Evolutionary conservation across 345 rosid species (phyloP), one percentile per base, ranked within the genome.

Genomic region (Eucalyptus polyanthemos): DNA sequence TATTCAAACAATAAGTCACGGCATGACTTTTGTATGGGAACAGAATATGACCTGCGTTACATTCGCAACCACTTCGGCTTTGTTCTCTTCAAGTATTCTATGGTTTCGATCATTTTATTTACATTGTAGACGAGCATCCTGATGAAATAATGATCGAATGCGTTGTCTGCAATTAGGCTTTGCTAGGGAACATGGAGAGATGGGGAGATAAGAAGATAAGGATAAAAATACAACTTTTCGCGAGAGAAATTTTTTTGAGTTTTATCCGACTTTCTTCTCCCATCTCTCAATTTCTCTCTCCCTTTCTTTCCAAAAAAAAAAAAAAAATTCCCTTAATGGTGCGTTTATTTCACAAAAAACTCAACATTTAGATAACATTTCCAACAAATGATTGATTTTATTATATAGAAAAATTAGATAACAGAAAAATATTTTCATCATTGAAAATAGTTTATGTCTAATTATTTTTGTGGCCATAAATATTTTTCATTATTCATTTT

Each of bases 261-360:
- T 65, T 65, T 65, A 65, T 65, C 72, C 72, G 1, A 65, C 72
- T 29, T 65, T n/a, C 72, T 65, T n/a, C 72, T 65, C 34, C 37
- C 19, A 14, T 27, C 67, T 60, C 67, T 60, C 2, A 60, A 60
- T 60, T 60, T 60, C 1, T 27, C 67, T 60, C 67, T 60, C 67
- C 67, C 31, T 6, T 5, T 25, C n/a, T 27, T 60, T 60, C 67
- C 67, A 44, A 8, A 58, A 22, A 50, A 50, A 16, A 6, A 50
- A 50, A 16, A 7, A 51, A 17, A 51, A 7, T 0, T 7, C 54
- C 4, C 0, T 51, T 51, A 51, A 17, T 0, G 54, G 9, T 6
- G 22, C 0, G 1, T 16, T 51, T 51, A 51, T 7, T 51, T 51
- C 56, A 51, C 22, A 0, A 0, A 51, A 51, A 51, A 51, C 56